Percentiles rank a stretch among this genome's conserved stretches.
These are phyloP conservation scores for Eleusine indica DNA, from an alignment of 176 grass and related monocot genomes.

Conservation along the genomic window DNA sequence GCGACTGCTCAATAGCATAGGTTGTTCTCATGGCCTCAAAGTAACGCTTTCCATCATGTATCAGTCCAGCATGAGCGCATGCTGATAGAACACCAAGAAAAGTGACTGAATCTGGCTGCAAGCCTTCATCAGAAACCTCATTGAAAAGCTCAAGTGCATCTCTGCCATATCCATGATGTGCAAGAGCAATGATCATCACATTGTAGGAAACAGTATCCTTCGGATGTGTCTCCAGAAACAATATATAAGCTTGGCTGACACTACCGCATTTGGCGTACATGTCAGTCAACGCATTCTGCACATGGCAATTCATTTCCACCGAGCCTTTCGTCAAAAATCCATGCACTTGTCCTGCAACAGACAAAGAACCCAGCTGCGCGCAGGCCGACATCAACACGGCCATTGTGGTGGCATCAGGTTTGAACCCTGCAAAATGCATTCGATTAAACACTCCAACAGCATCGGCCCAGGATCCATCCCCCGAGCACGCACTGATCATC, in stretches of 20 bases:
- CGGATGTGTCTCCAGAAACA: conserved; percentile 39
- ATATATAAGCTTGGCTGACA: conserved; percentile 41
- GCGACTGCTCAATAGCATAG: conserved; percentile 46
- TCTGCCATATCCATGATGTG: conserved; percentile 54
- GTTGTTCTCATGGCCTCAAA: conserved; percentile 59
- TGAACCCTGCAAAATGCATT: conserved; percentile 39
- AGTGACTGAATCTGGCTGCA: conserved; percentile 55
- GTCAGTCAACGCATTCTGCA: conserved; percentile 56
- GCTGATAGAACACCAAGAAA: conserved; percentile 65
- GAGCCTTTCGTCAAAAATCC: conserved; percentile 52
- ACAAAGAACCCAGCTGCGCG: conserved; percentile 56
- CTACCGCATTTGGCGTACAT: conserved; percentile 67
- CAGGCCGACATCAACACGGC: conserved; percentile 62
- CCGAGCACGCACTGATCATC: conserved; percentile 45
- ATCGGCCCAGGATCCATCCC: conserved; percentile 46
- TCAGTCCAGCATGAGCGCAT: conserved; percentile 61
- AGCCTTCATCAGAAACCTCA: conserved; percentile 42
- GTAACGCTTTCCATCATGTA: conserved; percentile 37
- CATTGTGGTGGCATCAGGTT: conserved; percentile 54
- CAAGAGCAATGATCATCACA: conserved; percentile 61
- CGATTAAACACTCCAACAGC: conserved; percentile 47
- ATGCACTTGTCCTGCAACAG: conserved; percentile 59
- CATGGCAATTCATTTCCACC: conserved; percentile 60
- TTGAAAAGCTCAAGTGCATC: conserved; percentile 52
- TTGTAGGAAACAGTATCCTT: conserved; percentile 76